phyloP scores from a whole-genome alignment of 768 basidiomycete species.

The Leucogyrophana mollusca region DNA sequence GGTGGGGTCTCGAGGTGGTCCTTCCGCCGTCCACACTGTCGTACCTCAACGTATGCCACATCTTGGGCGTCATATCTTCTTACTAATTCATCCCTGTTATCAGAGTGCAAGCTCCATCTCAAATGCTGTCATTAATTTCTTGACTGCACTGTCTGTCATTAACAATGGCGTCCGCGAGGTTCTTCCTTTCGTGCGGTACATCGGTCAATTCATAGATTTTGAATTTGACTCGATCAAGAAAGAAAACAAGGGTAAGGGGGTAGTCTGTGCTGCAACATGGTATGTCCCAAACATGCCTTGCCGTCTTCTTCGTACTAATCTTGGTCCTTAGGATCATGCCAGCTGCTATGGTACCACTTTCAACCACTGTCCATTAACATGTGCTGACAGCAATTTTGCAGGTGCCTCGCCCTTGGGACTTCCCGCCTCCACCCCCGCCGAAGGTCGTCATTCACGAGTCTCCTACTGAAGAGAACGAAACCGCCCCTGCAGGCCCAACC shows the following conservation, averaged over 20 bases:
- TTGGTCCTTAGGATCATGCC: constrained; percentile 63
- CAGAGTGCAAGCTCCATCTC: constrained; percentile 63
- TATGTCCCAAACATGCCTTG: constrained; percentile 26
- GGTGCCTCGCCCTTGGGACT: constrained; percentile 82
- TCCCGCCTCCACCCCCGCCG: constrained; percentile 28
- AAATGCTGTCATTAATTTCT: constrained; percentile 64
- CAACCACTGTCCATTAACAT: neutral
- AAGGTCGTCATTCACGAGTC: constrained; percentile 6
- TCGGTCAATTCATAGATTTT: constrained; percentile 73
- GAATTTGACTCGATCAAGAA: constrained; percentile 66
- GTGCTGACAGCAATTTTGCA: constrained; percentile 17
- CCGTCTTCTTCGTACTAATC: neutral
- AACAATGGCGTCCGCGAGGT: constrained; percentile 80
- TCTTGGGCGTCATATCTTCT: neutral
- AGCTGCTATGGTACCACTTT: constrained; percentile 53
- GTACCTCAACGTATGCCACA: constrained; percentile 53
- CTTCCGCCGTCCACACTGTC: constrained; percentile 69
- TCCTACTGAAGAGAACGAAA: constrained; percentile 6
- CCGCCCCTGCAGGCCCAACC: constrained; percentile 7
- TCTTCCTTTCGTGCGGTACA: constrained; percentile 81
- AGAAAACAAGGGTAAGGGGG: constrained; percentile 70
- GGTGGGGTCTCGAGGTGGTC: constrained; percentile 86
- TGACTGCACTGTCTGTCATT: constrained; percentile 69
- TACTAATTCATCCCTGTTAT: neutral
- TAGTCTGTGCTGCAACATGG: constrained; percentile 91